A percentile compares a stretch with the other conserved stretches of the same genome.
Conservation (phyloP, 306 rosid genomes). For the Macrotyloma uniflorum region DNA sequence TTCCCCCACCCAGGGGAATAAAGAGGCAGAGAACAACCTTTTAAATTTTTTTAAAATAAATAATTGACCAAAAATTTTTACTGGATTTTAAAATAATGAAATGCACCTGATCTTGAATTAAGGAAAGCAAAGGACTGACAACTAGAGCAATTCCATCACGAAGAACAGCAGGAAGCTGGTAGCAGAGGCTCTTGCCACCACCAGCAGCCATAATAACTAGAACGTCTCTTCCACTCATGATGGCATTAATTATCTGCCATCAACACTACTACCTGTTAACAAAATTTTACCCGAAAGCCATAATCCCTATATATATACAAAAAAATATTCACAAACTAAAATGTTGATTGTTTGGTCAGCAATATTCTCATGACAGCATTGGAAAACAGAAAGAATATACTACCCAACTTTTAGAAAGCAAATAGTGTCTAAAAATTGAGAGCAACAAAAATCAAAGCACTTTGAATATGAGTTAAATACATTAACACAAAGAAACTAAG, state of each 20-base stretch:
- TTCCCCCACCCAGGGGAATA: conserved; percentile 13
- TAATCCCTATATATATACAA: not conserved
- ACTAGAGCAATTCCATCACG: conserved; percentile 84
- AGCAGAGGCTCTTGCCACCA: conserved; percentile 98
- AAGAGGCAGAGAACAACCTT: not conserved
- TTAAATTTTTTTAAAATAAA: conserved; percentile 17
- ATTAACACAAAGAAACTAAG: not conserved
- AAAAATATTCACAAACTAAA: not conserved
- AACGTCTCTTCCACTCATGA: conserved; percentile 89
- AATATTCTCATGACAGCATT: not conserved
- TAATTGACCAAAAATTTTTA: not conserved
- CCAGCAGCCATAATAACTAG: conserved; percentile 98
- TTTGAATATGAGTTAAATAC: conserved; percentile 9
- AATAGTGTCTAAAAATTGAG: conserved; percentile 1
- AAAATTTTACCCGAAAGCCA: conserved; percentile 27
- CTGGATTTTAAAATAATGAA: conserved; percentile 31
- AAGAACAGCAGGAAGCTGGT: conserved; percentile 94
- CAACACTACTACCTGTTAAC: conserved; percentile 30
- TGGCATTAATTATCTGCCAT: conserved; percentile 83
- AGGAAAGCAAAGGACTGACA: conserved; percentile 92
- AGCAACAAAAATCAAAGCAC: conserved; percentile 10
- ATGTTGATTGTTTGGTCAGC: not conserved
- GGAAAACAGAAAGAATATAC: conserved; percentile 23
- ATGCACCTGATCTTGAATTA: conserved; percentile 95
- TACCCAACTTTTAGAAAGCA: conserved; percentile 20